Conservation (phyloP, 139 green algal species). For the Tetraselmis chui region DNA sequence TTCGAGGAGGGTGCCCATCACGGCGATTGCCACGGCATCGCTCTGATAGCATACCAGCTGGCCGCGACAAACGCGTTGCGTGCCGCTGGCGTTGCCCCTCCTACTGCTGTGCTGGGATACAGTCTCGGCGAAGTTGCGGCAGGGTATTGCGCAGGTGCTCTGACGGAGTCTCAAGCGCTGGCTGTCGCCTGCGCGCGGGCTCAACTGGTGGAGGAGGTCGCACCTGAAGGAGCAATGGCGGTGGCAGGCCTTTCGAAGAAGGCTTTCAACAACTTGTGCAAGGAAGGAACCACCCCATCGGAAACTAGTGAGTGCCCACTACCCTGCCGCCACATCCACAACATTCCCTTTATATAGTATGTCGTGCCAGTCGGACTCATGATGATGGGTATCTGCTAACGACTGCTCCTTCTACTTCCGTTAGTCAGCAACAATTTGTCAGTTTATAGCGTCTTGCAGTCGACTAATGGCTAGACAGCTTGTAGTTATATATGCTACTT, state of each 20-base stretch:
- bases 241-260: not conserved
- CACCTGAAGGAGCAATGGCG: not conserved
- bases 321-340: no score
- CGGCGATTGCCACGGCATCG: not conserved
- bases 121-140: not conserved
- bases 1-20: not conserved
- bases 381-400: no score
- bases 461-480: no score
- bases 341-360: no score
- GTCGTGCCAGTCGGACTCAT: no score
- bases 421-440: no score
- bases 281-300: no score
- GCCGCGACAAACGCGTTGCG: not conserved
- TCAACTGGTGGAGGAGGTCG: not conserved
- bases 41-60: not conserved
- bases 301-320: no score
- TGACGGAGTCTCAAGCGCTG: not conserved
- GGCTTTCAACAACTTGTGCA: not conserved
- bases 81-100: not conserved
- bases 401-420: no score
- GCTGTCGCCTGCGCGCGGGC: not conserved
- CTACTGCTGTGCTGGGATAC: not conserved
- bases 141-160: not conserved
- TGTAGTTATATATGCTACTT: no score
- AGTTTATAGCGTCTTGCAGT: no score